Evolutionary conservation across 73 alveolate genomes (phyloP).

Genomic region (Paraurostyla sp.): DNA sequence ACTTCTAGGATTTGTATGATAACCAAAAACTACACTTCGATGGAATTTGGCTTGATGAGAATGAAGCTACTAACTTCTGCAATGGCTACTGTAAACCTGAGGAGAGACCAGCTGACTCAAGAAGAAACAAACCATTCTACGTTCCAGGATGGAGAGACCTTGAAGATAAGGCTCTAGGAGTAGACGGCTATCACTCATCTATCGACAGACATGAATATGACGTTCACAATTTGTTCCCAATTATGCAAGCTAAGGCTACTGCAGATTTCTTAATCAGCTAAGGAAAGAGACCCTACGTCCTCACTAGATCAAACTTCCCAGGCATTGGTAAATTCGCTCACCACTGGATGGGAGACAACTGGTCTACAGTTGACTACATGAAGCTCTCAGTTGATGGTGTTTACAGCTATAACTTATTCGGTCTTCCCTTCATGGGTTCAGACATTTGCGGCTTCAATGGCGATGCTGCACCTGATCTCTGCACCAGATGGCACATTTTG

Average conservation of each 20-base stretch:
- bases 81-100: slow-evolving; percentile 80
- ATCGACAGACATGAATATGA: slow-evolving; percentile 68
- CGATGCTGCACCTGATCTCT: slow-evolving; percentile 91
- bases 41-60: slow-evolving; percentile 98
- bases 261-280: slow-evolving; percentile 65
- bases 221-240: slow-evolving; percentile 84
- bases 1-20: slow-evolving; percentile 60
- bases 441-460: slow-evolving; percentile 98
- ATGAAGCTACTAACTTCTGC: slow-evolving; percentile 92
- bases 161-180: slow-evolving; percentile 77
- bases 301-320: slow-evolving; percentile 92
- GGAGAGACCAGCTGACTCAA: slow-evolving; percentile 50
- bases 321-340: slow-evolving; percentile 96
- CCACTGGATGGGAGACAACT: slow-evolving; percentile 98
- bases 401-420: slow-evolving; percentile 88
- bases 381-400: slow-evolving; percentile 77
- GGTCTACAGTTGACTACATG: slow-evolving; percentile 82
- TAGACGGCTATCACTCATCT: background rate
- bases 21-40: slow-evolving; percentile 80
- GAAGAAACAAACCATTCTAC: slow-evolving; percentile 76
- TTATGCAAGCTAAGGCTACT: slow-evolving; percentile 84
- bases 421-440: slow-evolving; percentile 95
- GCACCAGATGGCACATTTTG: slow-evolving; percentile 96
- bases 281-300: slow-evolving; percentile 87
- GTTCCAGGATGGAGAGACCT: slow-evolving; percentile 89